Percentiles rank a stretch among this genome's conserved stretches.
Conservation (phyloP, 2,329 filamentous ascomycete species). For the Claviceps sp. region DNA sequence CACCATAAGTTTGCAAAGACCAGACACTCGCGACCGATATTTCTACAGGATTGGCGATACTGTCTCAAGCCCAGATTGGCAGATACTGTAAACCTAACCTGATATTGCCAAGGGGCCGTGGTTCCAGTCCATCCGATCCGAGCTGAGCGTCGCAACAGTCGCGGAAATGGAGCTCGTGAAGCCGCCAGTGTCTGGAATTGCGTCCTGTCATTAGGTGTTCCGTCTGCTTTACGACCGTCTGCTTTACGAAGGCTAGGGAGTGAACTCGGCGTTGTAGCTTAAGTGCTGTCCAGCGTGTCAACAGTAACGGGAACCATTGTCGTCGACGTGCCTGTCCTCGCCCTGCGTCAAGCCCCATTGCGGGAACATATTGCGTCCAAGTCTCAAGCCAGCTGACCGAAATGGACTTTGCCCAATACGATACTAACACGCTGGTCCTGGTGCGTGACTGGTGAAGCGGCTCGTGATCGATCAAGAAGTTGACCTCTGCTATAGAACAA, state of each 20-base stretch:
- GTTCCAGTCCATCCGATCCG: background rate
- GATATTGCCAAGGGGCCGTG: background rate
- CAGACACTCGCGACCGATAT: background rate
- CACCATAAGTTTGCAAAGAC: background rate
- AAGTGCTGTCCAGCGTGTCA: background rate
- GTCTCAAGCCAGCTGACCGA: conserved; percentile 25
- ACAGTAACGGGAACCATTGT: conserved; percentile 1
- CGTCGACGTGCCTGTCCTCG: conserved; percentile 9
- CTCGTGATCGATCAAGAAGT: background rate
- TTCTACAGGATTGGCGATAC: background rate
- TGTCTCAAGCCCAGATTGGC: background rate
- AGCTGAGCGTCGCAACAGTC: conserved; percentile 11
- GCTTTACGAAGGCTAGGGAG: background rate
- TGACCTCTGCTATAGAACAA: conserved; percentile 32
- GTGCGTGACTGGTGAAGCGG: conserved; percentile 23
- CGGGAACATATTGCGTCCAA: background rate
- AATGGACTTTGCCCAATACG: conserved; percentile 51
- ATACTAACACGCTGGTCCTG: conserved; percentile 47
- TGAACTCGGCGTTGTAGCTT: conserved; percentile 9
- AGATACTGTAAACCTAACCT: background rate
- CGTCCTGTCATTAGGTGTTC: conserved; percentile 5
- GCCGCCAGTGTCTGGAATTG: conserved; percentile 11
- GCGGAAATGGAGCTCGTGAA: conserved; percentile 28
- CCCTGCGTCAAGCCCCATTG: conserved; percentile 1
- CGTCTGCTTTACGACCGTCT: background rate